These are phyloP conservation scores for Cyberlindnera mississippiensis DNA, from an alignment of 805 yeast genomes.

Conservation along the genomic window DNA sequence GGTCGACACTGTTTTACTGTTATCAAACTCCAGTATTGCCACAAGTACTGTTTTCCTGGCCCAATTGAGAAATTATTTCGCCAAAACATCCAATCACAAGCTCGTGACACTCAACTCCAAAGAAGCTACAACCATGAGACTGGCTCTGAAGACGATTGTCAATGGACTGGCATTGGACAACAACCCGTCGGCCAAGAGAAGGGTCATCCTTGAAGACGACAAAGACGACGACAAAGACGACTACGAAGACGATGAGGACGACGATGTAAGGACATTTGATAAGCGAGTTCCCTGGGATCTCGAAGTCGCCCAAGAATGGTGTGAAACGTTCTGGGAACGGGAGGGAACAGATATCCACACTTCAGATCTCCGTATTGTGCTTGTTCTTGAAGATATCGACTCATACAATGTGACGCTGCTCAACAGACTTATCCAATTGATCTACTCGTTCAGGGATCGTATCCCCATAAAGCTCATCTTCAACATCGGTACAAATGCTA, in stretches of 20 bases:
- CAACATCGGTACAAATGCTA: slow-evolving; percentile 22
- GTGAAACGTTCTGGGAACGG: slow-evolving; percentile 8
- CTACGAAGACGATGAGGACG: slow-evolving; percentile 19
- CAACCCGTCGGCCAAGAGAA: not conserved
- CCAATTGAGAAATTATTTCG: slow-evolving; percentile 13
- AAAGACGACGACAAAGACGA: slow-evolving; percentile 17
- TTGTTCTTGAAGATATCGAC: slow-evolving; percentile 27
- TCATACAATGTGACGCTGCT: slow-evolving; percentile 21
- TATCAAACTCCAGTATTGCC: slow-evolving; percentile 23
- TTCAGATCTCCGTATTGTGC: slow-evolving; percentile 17
- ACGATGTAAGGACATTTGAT: slow-evolving; percentile 15
- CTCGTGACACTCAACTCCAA: slow-evolving; percentile 22
- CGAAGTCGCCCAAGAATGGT: slow-evolving; percentile 27
- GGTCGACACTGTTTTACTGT: slow-evolving; percentile 20
- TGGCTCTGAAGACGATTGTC: slow-evolving; percentile 22
- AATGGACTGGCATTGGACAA: slow-evolving; percentile 6
- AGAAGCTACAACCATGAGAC: slow-evolving; percentile 26
- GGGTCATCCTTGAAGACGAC: slow-evolving; percentile 2
- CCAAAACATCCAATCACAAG: slow-evolving; percentile 9
- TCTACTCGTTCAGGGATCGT: slow-evolving; percentile 15
- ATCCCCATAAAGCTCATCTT: slow-evolving; percentile 25
- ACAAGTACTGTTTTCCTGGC: slow-evolving; percentile 16
- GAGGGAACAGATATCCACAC: slow-evolving; percentile 1
- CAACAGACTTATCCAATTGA: slow-evolving; percentile 19
- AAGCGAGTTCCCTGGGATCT: slow-evolving; percentile 25